phyloP scores from a whole-genome alignment of 75 land plant genomes.

The Sequoiadendron giganteum region DNA sequence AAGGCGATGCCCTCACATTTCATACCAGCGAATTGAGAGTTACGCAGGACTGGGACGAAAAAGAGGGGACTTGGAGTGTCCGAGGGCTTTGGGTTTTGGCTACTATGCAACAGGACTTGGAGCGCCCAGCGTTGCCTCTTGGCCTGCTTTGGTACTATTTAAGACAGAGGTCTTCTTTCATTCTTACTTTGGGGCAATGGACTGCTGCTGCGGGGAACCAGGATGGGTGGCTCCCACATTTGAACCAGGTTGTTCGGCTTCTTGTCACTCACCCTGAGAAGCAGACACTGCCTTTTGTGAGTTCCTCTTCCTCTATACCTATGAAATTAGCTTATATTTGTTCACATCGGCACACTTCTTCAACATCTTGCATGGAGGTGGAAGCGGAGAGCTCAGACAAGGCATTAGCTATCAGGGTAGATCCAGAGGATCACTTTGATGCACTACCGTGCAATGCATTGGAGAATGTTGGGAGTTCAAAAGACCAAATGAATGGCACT shows the following conservation, averaged over 20 bases:
- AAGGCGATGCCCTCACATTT: constrained; percentile 47
- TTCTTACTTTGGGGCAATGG: constrained; percentile 22
- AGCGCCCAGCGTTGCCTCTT: constrained; percentile 23
- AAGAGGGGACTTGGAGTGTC: constrained; percentile 45
- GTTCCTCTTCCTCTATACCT: neutral
- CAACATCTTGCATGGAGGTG: neutral
- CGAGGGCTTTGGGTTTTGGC: constrained; percentile 63
- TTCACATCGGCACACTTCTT: neutral
- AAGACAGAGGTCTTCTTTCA: constrained; percentile 16
- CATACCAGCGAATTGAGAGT: constrained; percentile 32
- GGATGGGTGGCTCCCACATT: constrained; percentile 26
- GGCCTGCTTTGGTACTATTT: constrained; percentile 59
- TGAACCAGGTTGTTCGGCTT: constrained; percentile 19
- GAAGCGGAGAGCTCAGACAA: neutral
- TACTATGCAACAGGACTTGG: constrained; percentile 23
- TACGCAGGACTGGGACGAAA: constrained; percentile 74
- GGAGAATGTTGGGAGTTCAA: neutral
- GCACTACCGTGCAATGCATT: neutral
- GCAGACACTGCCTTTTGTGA: neutral
- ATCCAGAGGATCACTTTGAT: neutral
- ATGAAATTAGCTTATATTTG: neutral
- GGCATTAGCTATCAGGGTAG: neutral
- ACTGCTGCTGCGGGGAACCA: constrained; percentile 15
- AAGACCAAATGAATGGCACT: neutral
- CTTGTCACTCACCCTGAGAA: neutral